phyloP scores from a whole-genome alignment of 1,284 basidiomycete genomes.

The Cryptococcus amylolentus region DNA sequence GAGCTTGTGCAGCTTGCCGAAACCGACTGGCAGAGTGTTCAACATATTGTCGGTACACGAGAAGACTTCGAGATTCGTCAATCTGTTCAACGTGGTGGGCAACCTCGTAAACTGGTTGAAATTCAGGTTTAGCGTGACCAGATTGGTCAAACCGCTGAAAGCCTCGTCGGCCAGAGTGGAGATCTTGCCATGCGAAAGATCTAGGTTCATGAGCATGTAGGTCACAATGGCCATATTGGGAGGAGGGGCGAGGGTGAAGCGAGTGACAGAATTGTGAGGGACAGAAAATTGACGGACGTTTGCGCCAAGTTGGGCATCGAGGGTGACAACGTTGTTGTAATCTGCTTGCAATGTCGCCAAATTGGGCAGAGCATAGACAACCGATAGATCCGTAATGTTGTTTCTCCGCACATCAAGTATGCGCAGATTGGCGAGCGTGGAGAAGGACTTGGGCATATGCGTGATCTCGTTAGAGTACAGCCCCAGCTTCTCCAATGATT shows the following conservation, averaged over 20 bases:
- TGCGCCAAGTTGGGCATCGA: slow-evolving; percentile 71
- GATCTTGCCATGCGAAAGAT: slow-evolving; percentile 88
- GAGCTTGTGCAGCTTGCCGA: slow-evolving; percentile 76
- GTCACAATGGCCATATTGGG: slow-evolving; percentile 56
- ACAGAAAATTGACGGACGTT: slow-evolving; percentile 55
- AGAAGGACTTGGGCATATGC: slow-evolving; percentile 67
- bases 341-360: slow-evolving; percentile 70
- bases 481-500: slow-evolving; percentile 69
- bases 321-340: slow-evolving; percentile 72
- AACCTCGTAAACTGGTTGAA: slow-evolving; percentile 84
- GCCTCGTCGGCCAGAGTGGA: slow-evolving; percentile 72
- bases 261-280: slow-evolving; percentile 58
- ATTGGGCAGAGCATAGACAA: slow-evolving; percentile 66
- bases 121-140: slow-evolving; percentile 69
- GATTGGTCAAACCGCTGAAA: slow-evolving; percentile 68
- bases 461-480: slow-evolving; percentile 84
- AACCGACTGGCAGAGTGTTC: slow-evolving; percentile 67
- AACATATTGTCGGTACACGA: slow-evolving; percentile 90
- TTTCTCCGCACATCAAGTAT: slow-evolving; percentile 81
- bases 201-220: slow-evolving; percentile 71
- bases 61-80: slow-evolving; percentile 67
- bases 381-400: slow-evolving; percentile 67
- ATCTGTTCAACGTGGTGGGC: slow-evolving; percentile 73
- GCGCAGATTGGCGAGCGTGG: slow-evolving; percentile 61
- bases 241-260: slow-evolving; percentile 65